A percentile compares a stretch with the other conserved stretches of the same genome.
These are phyloP conservation scores for Apiospora pterosperma DNA, from an alignment of 2,329 filamentous ascomycete species.

Conservation along the genomic window DNA sequence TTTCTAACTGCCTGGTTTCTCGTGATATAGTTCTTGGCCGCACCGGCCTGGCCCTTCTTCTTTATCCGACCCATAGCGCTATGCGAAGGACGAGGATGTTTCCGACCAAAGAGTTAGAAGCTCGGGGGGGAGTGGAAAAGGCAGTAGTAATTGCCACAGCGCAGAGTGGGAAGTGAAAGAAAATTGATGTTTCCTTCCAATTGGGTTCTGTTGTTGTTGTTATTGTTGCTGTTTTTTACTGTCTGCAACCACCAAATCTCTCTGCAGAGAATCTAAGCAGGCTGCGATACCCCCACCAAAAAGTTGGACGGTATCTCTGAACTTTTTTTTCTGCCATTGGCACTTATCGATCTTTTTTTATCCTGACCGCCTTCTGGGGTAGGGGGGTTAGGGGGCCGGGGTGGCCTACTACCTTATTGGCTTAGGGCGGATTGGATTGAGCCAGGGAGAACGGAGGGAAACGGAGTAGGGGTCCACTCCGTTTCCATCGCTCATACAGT, in stretches of 20 bases:
- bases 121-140: background rate
- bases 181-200: background rate
- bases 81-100: background rate
- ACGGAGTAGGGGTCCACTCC: background rate
- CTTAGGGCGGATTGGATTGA: background rate
- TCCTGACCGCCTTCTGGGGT: slow-evolving; percentile 1
- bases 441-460: background rate
- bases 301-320: background rate
- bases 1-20: slow-evolving; percentile 96
- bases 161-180: background rate
- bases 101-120: background rate
- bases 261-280: background rate
- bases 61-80: slow-evolving; percentile 69
- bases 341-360: background rate
- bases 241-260: background rate
- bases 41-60: slow-evolving; percentile 89
- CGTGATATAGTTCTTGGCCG: slow-evolving; percentile 98
- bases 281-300: slow-evolving; percentile 2
- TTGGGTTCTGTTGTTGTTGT: background rate
- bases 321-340: slow-evolving; percentile 5
- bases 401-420: background rate
- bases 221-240: too few relatives aligned
- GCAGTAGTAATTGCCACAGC: background rate
- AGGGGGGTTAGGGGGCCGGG: background rate
- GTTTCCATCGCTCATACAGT: background rate